phyloP scores from a whole-genome alignment of 345 rosid species.

The Gossypium longicalyx region DNA sequence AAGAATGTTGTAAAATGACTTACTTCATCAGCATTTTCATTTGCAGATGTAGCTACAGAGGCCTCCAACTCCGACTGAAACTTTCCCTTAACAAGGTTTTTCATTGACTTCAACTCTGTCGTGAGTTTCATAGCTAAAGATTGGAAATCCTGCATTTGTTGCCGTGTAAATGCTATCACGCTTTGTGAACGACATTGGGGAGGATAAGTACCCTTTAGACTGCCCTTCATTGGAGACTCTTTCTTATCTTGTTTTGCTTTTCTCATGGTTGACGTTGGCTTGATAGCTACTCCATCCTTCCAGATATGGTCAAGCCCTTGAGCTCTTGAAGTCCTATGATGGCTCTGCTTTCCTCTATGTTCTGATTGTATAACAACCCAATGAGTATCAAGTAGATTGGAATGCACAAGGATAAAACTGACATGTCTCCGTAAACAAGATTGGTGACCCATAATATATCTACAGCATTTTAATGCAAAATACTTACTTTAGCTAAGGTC shows the following conservation, averaged over 20 bases:
- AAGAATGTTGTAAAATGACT: not conserved
- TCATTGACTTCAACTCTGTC: conserved; percentile 60
- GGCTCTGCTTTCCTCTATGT: conserved; percentile 42
- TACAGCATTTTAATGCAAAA: not conserved
- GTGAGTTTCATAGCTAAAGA: conserved; percentile 54
- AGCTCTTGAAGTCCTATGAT: conserved; percentile 35
- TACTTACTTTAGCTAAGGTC: not conserved
- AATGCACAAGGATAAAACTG: not conserved
- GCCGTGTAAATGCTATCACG: conserved; percentile 68
- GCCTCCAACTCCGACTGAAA: conserved; percentile 33
- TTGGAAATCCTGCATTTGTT: conserved; percentile 63
- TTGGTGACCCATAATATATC: no score
- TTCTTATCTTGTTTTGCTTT: conserved; percentile 32
- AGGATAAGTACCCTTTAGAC: conserved; percentile 35
- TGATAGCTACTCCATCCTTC: conserved; percentile 33
- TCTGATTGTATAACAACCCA: conserved; percentile 36
- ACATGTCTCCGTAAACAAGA: not conserved
- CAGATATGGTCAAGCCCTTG: conserved; percentile 39
- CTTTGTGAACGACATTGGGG: conserved; percentile 51
- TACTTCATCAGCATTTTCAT: conserved; percentile 56
- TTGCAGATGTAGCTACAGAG: conserved; percentile 28
- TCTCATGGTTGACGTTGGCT: conserved; percentile 22
- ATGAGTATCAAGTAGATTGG: conserved; percentile 4
- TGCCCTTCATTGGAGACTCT: conserved; percentile 28
- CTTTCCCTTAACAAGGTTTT: conserved; percentile 47